These are phyloP conservation scores for Ballota nigra DNA, from an alignment of 257 asterid genomes.

Conservation along the genomic window DNA sequence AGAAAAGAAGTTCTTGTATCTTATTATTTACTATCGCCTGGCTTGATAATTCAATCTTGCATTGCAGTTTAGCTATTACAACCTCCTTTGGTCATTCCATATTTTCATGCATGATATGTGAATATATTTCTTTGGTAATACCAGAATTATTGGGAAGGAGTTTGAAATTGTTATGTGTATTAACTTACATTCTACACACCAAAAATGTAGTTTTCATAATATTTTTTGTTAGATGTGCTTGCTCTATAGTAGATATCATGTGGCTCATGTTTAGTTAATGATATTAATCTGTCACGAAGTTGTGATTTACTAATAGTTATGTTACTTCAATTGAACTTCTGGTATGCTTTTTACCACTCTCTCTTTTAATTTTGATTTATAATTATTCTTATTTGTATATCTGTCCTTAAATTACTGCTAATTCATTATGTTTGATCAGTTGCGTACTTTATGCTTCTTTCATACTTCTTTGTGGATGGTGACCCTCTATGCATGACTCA, in stretches of 20 bases:
- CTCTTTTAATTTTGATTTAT: not conserved
- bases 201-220: not conserved
- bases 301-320: not conserved
- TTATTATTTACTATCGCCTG: not conserved
- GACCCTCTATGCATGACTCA: too few species aligned
- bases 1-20: too few species aligned
- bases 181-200: not conserved
- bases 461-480: not conserved
- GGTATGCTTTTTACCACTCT: not conserved
- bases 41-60: not conserved
- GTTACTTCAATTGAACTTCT: not conserved
- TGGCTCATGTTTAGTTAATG: not conserved
- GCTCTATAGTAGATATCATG: not conserved
- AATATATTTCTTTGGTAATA: not conserved
- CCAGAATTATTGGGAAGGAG: not conserved
- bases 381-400: not conserved
- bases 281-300: not conserved
- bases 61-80: not conserved
- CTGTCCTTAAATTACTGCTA: not conserved
- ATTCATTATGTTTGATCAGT: not conserved
- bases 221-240: not conserved
- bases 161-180: not conserved
- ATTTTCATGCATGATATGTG: conserved; percentile 11
- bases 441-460: not conserved
- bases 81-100: not conserved